Conservation (phyloP, 768 basidiomycete species). For the Collybiopsis confluens region DNA sequence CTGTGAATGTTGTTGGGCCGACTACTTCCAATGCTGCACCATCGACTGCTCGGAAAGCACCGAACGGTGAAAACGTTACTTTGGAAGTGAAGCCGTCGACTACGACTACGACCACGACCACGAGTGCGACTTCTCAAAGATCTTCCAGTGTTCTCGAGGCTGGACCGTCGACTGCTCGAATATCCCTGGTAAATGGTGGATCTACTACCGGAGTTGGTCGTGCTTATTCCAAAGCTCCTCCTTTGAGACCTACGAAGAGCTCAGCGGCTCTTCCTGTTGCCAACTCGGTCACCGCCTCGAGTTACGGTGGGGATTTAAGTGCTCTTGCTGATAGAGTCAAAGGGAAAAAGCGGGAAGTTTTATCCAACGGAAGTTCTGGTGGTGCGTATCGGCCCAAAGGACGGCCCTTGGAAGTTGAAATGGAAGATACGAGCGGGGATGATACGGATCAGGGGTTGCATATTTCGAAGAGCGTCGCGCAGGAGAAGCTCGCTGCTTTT, state of each 20-base stretch:
- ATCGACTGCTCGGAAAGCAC: background rate
- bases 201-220: background rate
- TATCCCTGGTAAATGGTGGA: no score
- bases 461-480: slow-evolving; percentile 64
- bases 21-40: background rate
- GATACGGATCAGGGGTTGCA: slow-evolving; percentile 40
- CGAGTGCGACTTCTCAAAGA: background rate
- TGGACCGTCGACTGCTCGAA: background rate
- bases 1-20: background rate
- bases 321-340: background rate
- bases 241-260: slow-evolving; percentile 52
- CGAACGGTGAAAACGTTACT: no score
- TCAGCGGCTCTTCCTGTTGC: slow-evolving; percentile 57
- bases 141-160: no score
- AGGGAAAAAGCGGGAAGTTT: slow-evolving; percentile 14
- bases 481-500: slow-evolving; percentile 38
- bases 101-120: background rate
- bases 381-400: slow-evolving; percentile 60
- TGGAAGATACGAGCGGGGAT: slow-evolving; percentile 59
- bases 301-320: background rate
- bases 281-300: slow-evolving; percentile 16
- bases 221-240: slow-evolving; percentile 17
- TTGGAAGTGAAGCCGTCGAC: no score
- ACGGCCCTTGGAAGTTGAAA: slow-evolving; percentile 57
- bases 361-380: slow-evolving; percentile 25